Evolutionary conservation across 2,329 filamentous ascomycete genomes (phyloP), one percentile per base, ranked within the genome.

Genomic region (Capronia epimyces): DNA sequence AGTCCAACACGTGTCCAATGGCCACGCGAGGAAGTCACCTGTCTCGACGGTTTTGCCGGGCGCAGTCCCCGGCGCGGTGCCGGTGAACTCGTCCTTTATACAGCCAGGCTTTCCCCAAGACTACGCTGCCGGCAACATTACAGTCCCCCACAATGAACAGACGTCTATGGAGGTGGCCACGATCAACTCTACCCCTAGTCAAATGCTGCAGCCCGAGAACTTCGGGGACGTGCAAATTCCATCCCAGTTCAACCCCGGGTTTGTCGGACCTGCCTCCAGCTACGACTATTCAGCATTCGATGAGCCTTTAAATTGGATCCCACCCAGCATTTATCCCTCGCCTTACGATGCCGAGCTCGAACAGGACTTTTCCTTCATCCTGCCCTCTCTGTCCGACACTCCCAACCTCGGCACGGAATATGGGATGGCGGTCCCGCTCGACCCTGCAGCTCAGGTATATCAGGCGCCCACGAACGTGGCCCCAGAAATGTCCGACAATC

Each of bases 391-490:
- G 8, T 49, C 51, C 2, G 49, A 46, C 7, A 36, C 49, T 7
- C 16, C 55, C 13, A 50, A 46, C 16, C 31, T 57, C 9, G 52
- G 42, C n/a, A 27, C 43, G 4, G 54, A 59, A 20, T 59, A 50
- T 46, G 32, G 16, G 8, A 29, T 53, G 41, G 34, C 53, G 3
- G 20, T 58, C 10, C 42, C 52, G 3, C 15, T 58, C 10, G 50
- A 53, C 22, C n/a, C 45, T 5, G 18, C 41, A 10, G 15, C 31
- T 16, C 43, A 53, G 15, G 22, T 48, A 15, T 58, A 49, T 27
- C 46, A 49, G 16, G 16, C 49, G 15, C 15, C 69, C 66, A 40
- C 76, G 60, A 0, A 78, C 77, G 2, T 67, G 61, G 20, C 80
- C 65, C 69, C 83, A 70, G 2, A 68, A 21, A 20, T 39, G 5